A percentile compares a stretch with the other conserved stretches of the same genome.
Conservation (phyloP, 2,329 filamentous ascomycete species). For the Aspergillaceae sp. region DNA sequence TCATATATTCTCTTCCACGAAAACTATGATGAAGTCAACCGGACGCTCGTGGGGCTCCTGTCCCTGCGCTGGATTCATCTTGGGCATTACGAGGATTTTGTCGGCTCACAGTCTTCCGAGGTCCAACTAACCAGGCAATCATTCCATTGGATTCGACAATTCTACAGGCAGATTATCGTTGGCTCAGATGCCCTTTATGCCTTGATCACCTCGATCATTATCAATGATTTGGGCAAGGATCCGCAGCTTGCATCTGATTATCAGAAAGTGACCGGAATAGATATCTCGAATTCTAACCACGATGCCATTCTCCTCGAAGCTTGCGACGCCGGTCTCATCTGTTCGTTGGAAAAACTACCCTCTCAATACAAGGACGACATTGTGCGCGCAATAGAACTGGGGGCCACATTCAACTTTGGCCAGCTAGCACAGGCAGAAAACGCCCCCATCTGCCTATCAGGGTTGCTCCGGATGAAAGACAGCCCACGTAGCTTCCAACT, state of each 20-base stretch:
- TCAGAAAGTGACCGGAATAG: background rate
- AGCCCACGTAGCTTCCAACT: conserved; percentile 24
- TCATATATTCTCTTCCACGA: conserved; percentile 5
- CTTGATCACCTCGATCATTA: conserved; percentile 26
- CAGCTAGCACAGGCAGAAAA: conserved; percentile 35
- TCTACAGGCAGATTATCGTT: conserved; percentile 13
- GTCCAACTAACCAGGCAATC: conserved; percentile 18
- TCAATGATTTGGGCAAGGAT: conserved; percentile 35
- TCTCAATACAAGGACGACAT: conserved; percentile 15
- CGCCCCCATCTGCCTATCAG: conserved; percentile 21
- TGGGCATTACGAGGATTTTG: conserved; percentile 27
- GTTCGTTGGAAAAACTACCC: conserved; percentile 19
- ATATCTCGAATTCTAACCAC: conserved; percentile 15
- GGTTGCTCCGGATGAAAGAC: conserved; percentile 16
- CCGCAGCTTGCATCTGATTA: conserved; percentile 20
- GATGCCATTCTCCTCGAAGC: conserved; percentile 25
- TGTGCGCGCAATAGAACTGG: conserved; percentile 27
- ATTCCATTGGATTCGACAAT: conserved; percentile 20
- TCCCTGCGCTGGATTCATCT: conserved; percentile 30
- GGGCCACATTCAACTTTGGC: conserved; percentile 29
- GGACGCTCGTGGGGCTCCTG: conserved; percentile 31
- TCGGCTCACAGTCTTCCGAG: conserved; percentile 15
- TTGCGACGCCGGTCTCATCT: conserved; percentile 18
- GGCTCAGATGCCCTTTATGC: conserved; percentile 17
- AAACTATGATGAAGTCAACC: conserved; percentile 33